Evolutionary conservation across 2,329 filamentous ascomycete genomes (phyloP).

Genomic region (Ceratocystis smalleyi): DNA sequence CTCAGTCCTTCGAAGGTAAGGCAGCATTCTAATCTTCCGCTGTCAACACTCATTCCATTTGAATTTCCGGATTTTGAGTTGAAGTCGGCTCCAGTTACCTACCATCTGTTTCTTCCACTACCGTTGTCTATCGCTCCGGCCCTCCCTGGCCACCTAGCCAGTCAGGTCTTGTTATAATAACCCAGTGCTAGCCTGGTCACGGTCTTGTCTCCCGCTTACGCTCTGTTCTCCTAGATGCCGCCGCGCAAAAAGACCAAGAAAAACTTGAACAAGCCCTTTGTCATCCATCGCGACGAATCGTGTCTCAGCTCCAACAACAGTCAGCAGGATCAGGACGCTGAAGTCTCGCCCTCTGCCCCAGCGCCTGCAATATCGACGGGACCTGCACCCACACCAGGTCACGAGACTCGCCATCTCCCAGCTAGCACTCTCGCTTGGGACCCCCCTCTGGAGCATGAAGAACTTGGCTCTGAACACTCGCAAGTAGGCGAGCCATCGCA

Average conservation of each 20-base stretch:
- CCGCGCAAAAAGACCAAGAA: constrained; percentile 14
- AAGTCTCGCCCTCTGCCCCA: neutral
- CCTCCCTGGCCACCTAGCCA: neutral
- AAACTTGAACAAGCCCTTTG: constrained; percentile 11
- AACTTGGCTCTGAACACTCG: constrained; percentile 5
- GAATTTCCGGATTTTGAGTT: neutral
- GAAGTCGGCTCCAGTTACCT: neutral
- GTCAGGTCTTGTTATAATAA: neutral
- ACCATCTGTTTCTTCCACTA: neutral
- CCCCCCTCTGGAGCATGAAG: constrained; percentile 5
- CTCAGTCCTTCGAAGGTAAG: neutral
- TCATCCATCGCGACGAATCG: constrained; percentile 16
- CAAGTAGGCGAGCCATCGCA: constrained; percentile 5
- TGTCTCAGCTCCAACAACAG: constrained; percentile 16
- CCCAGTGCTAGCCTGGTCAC: neutral
- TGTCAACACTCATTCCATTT: constrained; percentile 1
- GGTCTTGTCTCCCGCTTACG: neutral
- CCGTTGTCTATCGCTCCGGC: neutral
- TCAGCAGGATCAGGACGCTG: constrained; percentile 5
- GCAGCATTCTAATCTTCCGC: constrained; percentile 2
- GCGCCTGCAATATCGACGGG: no score
- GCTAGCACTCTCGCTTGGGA: neutral
- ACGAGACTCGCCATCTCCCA: neutral
- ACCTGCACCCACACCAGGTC: neutral
- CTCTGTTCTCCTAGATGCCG: constrained; percentile 13